Conservation (phyloP, 1,139 yeast genomes). For the Sugiyamaella novakii region DNA sequence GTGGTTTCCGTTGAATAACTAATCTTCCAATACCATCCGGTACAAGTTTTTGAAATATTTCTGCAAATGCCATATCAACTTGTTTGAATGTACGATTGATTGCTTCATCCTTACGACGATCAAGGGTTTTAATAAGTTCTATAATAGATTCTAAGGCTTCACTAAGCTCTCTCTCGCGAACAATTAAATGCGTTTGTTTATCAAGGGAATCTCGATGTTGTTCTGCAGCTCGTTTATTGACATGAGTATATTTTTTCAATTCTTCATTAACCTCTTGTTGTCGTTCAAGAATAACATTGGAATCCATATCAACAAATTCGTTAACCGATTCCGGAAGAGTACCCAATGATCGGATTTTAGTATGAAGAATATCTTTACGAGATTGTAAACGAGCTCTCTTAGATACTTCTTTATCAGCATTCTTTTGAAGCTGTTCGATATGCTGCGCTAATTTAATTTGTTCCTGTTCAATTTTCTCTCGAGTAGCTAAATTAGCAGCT, state of each 20-base stretch:
- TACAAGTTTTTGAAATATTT: slow-evolving; percentile 76
- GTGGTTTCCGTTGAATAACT: slow-evolving; percentile 16
- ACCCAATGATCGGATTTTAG: slow-evolving; percentile 79
- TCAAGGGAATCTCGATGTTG: slow-evolving; percentile 70
- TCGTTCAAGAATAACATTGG: slow-evolving; percentile 58
- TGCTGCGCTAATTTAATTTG: slow-evolving; percentile 58
- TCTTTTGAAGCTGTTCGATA: slow-evolving; percentile 64
- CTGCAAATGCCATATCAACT: slow-evolving; percentile 71
- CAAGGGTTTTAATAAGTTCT: slow-evolving; percentile 67
- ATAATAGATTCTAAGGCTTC: slow-evolving; percentile 74
- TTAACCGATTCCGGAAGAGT: slow-evolving; percentile 80
- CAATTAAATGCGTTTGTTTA: slow-evolving; percentile 36
- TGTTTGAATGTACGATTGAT: slow-evolving; percentile 75
- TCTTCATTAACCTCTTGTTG: slow-evolving; percentile 61
- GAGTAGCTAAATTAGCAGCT: slow-evolving; percentile 25
- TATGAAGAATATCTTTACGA: slow-evolving; percentile 72
- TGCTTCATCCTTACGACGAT: slow-evolving; percentile 80
- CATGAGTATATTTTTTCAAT: slow-evolving; percentile 68
- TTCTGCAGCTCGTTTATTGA: slow-evolving; percentile 88
- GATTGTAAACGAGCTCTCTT: slow-evolving; percentile 61
- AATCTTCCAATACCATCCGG: slow-evolving; percentile 82
- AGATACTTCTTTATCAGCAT: slow-evolving; percentile 65
- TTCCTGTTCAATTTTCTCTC: slow-evolving; percentile 57
- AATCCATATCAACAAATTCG: slow-evolving; percentile 47
- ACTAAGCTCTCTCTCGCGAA: slow-evolving; percentile 69